Base-by-base conservation (phyloP, 257 asterid species). In the Solanum neorickii region DNA sequence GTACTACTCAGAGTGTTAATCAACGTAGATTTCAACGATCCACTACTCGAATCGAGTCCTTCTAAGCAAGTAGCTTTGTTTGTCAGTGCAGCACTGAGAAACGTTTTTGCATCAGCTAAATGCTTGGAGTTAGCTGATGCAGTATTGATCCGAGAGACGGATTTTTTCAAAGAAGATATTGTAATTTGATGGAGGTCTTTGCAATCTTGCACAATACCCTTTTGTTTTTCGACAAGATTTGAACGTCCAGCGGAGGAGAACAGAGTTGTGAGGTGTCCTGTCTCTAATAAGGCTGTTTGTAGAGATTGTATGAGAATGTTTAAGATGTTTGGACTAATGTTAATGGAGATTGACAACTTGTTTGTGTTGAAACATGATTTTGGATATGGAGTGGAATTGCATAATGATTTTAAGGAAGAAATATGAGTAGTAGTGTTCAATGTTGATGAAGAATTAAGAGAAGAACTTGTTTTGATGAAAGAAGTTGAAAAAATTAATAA, bases 61-160 rank as follows among this genome's bases (percentile, higher is more conserved):
- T 97, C 99, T 41, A 93, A 84, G 86, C 99, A 96, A 5, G 99
- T 96, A 85, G 77, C 77, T 59, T 88, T 93, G 92, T 97, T 97
- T 5, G 98, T 95, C 35, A 95, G 65, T 23, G 99, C 93, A 2
- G 99, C 99, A 83, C 94, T 93, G 16, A 97, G 94, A 29, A 89
- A 93, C 0, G 95, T 88, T 31, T 92, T 89, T 9, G 98, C 93
- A 88, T 97, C 98, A 18, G 92, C 82, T 16, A 93, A 13, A 10
- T 90, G 90, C 31, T 80, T 84, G 0, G 94, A 27, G 7, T 91
- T 85, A 12, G 87, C 18, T 15, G 68, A 77, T 9, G 35, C 6
- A n/a, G 91, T 12, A 7, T 44, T 87, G 80, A 95, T 15, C 18
- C 87, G 42, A 4, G 95, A 85, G 3, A 92, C 25, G 21, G 99